Conservation (phyloP, 2,329 filamentous ascomycete genomes). For the Sclerotinia spermophila region DNA sequence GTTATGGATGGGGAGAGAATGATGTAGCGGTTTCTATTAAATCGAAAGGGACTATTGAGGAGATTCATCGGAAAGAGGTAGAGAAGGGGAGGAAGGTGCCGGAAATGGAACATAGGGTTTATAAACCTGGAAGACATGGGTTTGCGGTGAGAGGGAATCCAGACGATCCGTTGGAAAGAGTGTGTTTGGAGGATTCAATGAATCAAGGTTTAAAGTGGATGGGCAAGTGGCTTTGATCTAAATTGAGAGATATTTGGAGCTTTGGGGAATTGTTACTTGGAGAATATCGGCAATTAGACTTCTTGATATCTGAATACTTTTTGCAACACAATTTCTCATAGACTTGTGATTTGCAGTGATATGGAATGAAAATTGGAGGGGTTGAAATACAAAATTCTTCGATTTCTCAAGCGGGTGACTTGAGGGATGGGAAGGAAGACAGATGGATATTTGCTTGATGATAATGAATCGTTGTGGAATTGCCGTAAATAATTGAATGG, state of each 20-base stretch:
- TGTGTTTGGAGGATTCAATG: slow-evolving; percentile 38
- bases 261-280: background rate
- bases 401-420: background rate
- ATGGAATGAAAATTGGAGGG: background rate
- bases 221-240: slow-evolving; percentile 15
- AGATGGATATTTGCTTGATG: background rate
- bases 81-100: slow-evolving; percentile 33
- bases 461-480: background rate
- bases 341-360: background rate
- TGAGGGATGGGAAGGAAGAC: no score
- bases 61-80: slow-evolving; percentile 23
- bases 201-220: slow-evolving; percentile 29
- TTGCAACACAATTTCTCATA: background rate
- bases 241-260: background rate
- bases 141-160: slow-evolving; percentile 41
- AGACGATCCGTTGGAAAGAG: slow-evolving; percentile 38
- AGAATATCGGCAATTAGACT: background rate
- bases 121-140: slow-evolving; percentile 38
- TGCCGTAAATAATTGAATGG: background rate
- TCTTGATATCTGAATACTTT: background rate
- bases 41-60: background rate
- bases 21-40: slow-evolving; percentile 35
- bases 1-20: slow-evolving; percentile 37
- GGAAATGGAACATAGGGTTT: slow-evolving; percentile 37
- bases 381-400: background rate